Base-by-base conservation (phyloP, 306 rosid genomes). In the Prosopis cineraria region DNA sequence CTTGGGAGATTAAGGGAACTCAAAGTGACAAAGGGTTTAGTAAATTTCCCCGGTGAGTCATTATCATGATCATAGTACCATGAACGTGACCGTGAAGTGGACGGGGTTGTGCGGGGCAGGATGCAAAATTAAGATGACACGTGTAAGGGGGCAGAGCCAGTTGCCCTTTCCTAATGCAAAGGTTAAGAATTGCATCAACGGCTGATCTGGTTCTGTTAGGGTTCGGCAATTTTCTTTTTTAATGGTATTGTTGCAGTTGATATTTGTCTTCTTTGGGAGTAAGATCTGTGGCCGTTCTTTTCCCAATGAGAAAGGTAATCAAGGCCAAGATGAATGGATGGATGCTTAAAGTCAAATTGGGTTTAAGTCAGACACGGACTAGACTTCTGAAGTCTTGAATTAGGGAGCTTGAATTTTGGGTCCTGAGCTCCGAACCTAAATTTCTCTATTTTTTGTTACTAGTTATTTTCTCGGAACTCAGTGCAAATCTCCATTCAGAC, bases 41-140 rank as follows among this genome's bases (percentile, higher is more conserved):
- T 64, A 34, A 31, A n/a, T 10, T 10, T 33, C 4, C 19, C 29
- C 29, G 3, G 72, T 22, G 48, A 12, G 52, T 39, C 72, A 67
- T 67, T 67, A 5, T 79, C 62, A 11, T 22, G 3, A 80, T 77
- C 75, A 6, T 25, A 30, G 60, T 43, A 47, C 4, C 50, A 66
- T 73, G 75, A 76, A 22, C 29, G 19, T 36, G 72, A 67, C 68
- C n/a, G 19, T 31, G 82, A 77, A 77, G 66, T 84, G 44, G 82
- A 79, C 73, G 13, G 11, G 68, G 70, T 22, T 17, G 43, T 55
- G 59, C 37, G 60, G 75, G 75, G 52, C 30, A 50, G 72, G 44
- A 3, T 30, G 24, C 13, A 27, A 34, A 41, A 24, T 72, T 25
- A 76, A 50, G 59, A 34, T n/a, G 78, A 41, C 74, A 74, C 80